These are phyloP conservation scores for Sclerotinia glacialis DNA, from an alignment of 2,329 filamentous ascomycete species.

Conservation along the genomic window DNA sequence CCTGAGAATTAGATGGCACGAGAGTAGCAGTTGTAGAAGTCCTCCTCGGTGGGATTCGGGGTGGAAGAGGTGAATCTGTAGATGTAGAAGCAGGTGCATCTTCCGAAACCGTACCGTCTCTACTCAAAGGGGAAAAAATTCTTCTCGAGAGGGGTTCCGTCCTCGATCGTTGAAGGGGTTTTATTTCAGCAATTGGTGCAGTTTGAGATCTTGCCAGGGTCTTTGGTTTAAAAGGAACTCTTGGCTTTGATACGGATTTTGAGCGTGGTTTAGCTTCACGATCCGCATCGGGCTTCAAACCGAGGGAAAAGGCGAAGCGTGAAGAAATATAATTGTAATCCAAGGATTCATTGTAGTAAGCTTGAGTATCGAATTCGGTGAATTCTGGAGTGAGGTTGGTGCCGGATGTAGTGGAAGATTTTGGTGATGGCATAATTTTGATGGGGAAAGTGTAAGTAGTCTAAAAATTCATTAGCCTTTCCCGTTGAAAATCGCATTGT, in stretches of 20 bases:
- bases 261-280: conserved; percentile 9
- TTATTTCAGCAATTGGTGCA: conserved; percentile 3
- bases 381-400: conserved; percentile 1
- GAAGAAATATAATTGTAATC: conserved; percentile 21
- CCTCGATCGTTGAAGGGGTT: conserved; percentile 6
- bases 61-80: not conserved
- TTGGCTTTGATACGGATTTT: conserved; percentile 15
- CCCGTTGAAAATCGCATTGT: not conserved
- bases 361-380: conserved; percentile 16
- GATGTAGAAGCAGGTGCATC: not conserved
- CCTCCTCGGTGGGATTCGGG: conserved; percentile 1
- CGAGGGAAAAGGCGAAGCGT: conserved; percentile 13
- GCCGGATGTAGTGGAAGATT: conserved; percentile 9
- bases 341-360: conserved; percentile 17
- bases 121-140: conserved; percentile 1
- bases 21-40: conserved; percentile 15
- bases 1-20: not conserved
- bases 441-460: conserved; percentile 21
- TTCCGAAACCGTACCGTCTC: not conserved
- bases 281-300: conserved; percentile 9
- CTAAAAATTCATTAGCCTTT: conserved; percentile 1
- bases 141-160: conserved; percentile 8
- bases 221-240: conserved; percentile 9
- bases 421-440: conserved; percentile 19
- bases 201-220: conserved; percentile 13